Evolutionary conservation across 2,329 filamentous ascomycete genomes (phyloP), one percentile per base, ranked within the genome.

Genomic region (Rhynchosporium graminicola): DNA sequence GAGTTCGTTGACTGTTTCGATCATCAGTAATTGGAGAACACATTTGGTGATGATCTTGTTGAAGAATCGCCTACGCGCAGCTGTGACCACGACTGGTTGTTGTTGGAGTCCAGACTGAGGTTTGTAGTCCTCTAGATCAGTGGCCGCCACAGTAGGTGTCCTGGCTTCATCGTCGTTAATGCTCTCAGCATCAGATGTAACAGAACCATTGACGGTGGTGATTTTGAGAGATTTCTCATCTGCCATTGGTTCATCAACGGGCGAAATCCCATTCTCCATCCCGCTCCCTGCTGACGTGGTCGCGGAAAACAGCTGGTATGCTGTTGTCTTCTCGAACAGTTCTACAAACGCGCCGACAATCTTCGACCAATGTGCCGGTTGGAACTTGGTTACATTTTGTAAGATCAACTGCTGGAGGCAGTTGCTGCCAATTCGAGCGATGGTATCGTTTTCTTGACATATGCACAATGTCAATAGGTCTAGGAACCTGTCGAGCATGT

Each of bases 21-120:
- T 99, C 92, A 99, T 99, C 67, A 99, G 86, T 2, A 99, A 85
- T 76, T 99, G 96, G 8, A 99, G 81, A 3, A 99, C 96, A 74
- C 95, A 99, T 69, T 96, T 94, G 13, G 94, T 97, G 76, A 99
- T 99, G 76, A 99, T 99, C 69, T 94, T 91, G 78, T 99, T 99
- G 83, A 99, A 99, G 80, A 97, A 97, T 58, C 93, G 89, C 42
- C 95, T 87, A 31, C 95, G 90, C 0, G 95, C 92, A 2, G 92
- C 92, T 1, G 95, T 98, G 4, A 99, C 94, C 0, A 96, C 90
- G 5, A 97, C 84, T 0, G 94, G 92, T 63, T 96, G 92, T 75
- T 95, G 91, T 74, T 96, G 92, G 13, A 92, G 80, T 59, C 84
- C 87, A 29, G 85, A 84, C 43, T 88, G 82, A 4, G 92, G 91